A percentile compares a stretch with the other conserved stretches of the same genome.
phyloP scores from a whole-genome alignment of 2,329 filamentous ascomycete genomes.

The Colletotrichum sp. region DNA sequence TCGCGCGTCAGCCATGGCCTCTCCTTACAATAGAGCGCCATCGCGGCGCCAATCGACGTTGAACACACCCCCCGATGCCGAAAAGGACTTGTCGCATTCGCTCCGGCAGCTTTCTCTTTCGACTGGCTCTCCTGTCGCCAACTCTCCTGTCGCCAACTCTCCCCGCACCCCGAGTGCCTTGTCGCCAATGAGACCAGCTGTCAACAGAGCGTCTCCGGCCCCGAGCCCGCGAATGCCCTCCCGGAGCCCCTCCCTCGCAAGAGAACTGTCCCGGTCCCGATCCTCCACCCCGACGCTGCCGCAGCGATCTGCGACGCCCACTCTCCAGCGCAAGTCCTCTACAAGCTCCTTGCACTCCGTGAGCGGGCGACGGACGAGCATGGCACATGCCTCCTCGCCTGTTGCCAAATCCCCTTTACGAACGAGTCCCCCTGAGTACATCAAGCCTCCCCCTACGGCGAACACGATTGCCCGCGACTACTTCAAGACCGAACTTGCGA shows the following conservation, averaged over 20 bases:
- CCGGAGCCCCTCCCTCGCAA: slow-evolving; percentile 47
- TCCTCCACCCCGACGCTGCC: slow-evolving; percentile 54
- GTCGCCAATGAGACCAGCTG: slow-evolving; percentile 41
- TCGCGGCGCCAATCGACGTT: slow-evolving; percentile 36
- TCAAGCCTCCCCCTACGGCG: slow-evolving; percentile 50
- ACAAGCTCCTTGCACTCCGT: slow-evolving; percentile 61
- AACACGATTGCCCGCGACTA: slow-evolving; percentile 68
- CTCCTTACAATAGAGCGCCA: slow-evolving; percentile 23
- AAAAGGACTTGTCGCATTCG: slow-evolving; percentile 42
- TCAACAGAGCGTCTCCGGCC: slow-evolving; percentile 41
- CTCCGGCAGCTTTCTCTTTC: slow-evolving; percentile 51
- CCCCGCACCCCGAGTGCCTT: slow-evolving; percentile 32
- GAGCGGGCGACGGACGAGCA: slow-evolving; percentile 55
- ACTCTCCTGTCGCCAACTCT: slow-evolving; percentile 31
- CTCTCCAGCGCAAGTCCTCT: slow-evolving; percentile 61
- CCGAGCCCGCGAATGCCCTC: slow-evolving; percentile 42
- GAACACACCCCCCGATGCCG: slow-evolving; percentile 33
- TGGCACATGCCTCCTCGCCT: slow-evolving; percentile 49
- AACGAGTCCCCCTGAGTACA: slow-evolving; percentile 37
- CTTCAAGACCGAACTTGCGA: slow-evolving; percentile 72
- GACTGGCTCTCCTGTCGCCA: slow-evolving; percentile 28
- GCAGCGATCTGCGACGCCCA: slow-evolving; percentile 46
- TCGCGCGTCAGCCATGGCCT: slow-evolving; percentile 13
- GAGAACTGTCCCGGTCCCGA: slow-evolving; percentile 44
- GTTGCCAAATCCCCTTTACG: slow-evolving; percentile 42